phyloP scores from a whole-genome alignment of 441 rosid genomes.

The Viola pubescens region DNA sequence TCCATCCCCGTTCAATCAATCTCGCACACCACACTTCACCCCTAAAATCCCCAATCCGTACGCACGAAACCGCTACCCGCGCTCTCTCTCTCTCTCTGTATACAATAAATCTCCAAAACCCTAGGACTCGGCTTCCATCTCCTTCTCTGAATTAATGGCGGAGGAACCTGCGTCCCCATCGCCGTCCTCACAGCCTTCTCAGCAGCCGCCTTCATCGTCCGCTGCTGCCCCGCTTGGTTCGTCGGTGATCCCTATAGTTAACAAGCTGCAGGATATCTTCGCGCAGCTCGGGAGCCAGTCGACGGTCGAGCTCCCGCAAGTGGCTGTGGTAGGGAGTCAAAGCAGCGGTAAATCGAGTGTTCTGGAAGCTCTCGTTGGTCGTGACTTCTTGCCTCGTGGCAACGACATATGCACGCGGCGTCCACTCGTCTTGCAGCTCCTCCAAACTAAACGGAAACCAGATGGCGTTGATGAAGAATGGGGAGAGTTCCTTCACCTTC shows the following conservation, averaged over 20 bases:
- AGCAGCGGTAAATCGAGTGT: slow-evolving; percentile 84
- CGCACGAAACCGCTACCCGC: background rate
- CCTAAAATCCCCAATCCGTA: background rate
- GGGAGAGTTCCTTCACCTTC: slow-evolving; percentile 74
- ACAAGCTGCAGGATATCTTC: slow-evolving; percentile 91
- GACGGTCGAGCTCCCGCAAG: slow-evolving; percentile 71
- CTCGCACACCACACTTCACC: background rate
- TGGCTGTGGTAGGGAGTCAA: slow-evolving; percentile 73
- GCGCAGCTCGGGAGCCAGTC: slow-evolving; percentile 80
- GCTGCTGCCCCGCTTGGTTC: slow-evolving; percentile 51
- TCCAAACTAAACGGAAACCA: slow-evolving; percentile 53
- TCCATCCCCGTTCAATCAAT: background rate
- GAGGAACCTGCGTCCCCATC: slow-evolving; percentile 33
- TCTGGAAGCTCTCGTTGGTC: slow-evolving; percentile 67
- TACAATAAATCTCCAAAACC: slow-evolving; percentile 16
- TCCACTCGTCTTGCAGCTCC: slow-evolving; percentile 72
- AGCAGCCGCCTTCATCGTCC: slow-evolving; percentile 17
- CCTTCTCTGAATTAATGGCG: slow-evolving; percentile 27
- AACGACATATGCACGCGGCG: slow-evolving; percentile 69
- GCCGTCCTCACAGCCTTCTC: slow-evolving; percentile 14
- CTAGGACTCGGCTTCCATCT: slow-evolving; percentile 16
- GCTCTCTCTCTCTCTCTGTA: slow-evolving; percentile 1
- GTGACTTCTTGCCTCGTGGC: slow-evolving; percentile 73
- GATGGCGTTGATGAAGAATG: slow-evolving; percentile 61
- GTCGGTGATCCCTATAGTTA: slow-evolving; percentile 86